Base-by-base conservation (phyloP, 345 rosid genomes). In the Hypericum androsaemum region DNA sequence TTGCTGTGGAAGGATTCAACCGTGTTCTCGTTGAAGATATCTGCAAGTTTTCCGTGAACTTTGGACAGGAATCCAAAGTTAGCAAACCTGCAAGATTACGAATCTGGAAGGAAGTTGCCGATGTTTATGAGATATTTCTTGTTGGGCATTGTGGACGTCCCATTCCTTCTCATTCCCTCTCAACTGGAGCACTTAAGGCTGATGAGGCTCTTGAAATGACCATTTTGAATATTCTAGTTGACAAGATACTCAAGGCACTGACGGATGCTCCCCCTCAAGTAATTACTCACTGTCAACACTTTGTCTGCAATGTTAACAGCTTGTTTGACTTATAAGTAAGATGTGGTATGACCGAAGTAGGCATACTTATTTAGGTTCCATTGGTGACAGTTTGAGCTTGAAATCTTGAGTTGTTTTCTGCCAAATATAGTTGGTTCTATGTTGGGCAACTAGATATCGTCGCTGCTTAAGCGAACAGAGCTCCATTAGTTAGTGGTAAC, bases 71-170 rank as follows among this genome's bases (percentile, higher is more conserved):
- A 71, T 66, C 61, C 12, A 81, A 68, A 66, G 53, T 67, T 56
- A 78, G 70, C 72, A 78, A 71, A 80, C 71, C 89, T 41, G 80
- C 83, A 52, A 75, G 95, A 60, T 50, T 74, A 53, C 89, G 90
- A 43, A 66, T 83, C 52, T 92, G 98, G 98, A 92, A 92, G 78
- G 96, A 83, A 78, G 77, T 81, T 52, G 97, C 96, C 37, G 98
- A 88, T 74, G 83, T 85, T 38, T 92, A 83, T 59, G 98, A 88
- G 57, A 85, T 85, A 67, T 92, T 92, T 70, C 95, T 92, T 56
- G 75, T 88, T 51, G 86, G 97, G 60, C 81, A 83, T 60, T 92
- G 98, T 64, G 98, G 98, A 6, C 96, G 95, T 58, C 95, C 94
- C 50, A 84, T 90, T 61, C 82, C 88, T 60, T 76, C 96, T 39